These are phyloP conservation scores for Leccinum ponderosum DNA, from an alignment of 1,284 basidiomycete genomes.

Conservation along the genomic window DNA sequence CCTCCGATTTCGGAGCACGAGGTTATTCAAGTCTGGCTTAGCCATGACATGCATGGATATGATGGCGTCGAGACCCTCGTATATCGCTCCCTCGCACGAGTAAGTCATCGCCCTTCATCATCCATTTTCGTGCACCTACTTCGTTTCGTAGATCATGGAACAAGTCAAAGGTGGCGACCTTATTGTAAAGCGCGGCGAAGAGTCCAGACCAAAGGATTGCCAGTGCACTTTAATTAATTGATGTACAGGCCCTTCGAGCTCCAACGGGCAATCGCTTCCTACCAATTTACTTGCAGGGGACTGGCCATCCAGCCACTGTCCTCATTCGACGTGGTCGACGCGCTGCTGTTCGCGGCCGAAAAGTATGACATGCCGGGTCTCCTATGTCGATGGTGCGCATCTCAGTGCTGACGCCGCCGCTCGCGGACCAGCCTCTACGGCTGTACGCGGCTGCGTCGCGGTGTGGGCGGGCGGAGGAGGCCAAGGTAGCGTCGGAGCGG, in stretches of 20 bases:
- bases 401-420: constrained; percentile 46
- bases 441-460: constrained; percentile 58
- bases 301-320: constrained; percentile 50
- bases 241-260: too few species aligned
- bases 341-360: constrained; percentile 58
- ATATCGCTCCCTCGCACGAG: constrained; percentile 80
- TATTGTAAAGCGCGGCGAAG: too few species aligned
- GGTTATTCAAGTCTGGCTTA: constrained; percentile 93
- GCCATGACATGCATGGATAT: constrained; percentile 96
- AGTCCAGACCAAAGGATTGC: too few species aligned
- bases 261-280: too few species aligned
- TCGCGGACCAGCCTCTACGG: constrained; percentile 52
- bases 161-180: too few species aligned
- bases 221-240: too few species aligned
- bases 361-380: constrained; percentile 66
- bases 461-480: constrained; percentile 57
- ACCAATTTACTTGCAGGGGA: too few species aligned
- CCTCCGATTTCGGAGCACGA: constrained; percentile 98
- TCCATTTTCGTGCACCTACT: too few species aligned
- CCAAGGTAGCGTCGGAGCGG: constrained; percentile 44
- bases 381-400: constrained; percentile 57
- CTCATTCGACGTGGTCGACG: constrained; percentile 53
- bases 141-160: too few species aligned
- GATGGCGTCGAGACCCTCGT: constrained; percentile 95
- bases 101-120: constrained; percentile 37